A percentile compares a stretch with the other conserved stretches of the same genome.
Evolutionary conservation across 2,329 filamentous ascomycete genomes (phyloP).

Genomic region (Pyrenophora seminiperda): DNA sequence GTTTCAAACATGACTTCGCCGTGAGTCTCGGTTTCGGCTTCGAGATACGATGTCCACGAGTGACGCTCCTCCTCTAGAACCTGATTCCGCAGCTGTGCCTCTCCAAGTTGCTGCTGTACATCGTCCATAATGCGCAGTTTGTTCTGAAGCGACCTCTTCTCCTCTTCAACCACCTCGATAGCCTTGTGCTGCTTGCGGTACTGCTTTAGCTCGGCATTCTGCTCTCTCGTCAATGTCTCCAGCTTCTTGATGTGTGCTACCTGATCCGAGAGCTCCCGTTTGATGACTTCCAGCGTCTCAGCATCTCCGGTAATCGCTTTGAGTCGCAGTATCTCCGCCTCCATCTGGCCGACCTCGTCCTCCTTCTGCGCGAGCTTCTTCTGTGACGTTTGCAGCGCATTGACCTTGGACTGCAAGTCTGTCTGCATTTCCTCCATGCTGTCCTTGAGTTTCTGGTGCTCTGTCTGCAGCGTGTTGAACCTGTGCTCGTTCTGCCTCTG

Average conservation of each 20-base stretch:
- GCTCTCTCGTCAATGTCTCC: conserved; percentile 79
- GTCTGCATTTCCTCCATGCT: conserved; percentile 65
- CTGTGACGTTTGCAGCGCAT: conserved; percentile 65
- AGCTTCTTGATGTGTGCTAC: conserved; percentile 87
- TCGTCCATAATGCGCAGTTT: conserved; percentile 76
- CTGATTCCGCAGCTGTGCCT: conserved; percentile 80
- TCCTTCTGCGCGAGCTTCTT: conserved; percentile 72
- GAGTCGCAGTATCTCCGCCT: conserved; percentile 80
- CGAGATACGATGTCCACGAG: conserved; percentile 85
- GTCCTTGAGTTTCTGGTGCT: conserved; percentile 63
- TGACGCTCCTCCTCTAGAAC: conserved; percentile 85
- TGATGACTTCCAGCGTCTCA: conserved; percentile 83
- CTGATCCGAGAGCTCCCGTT: conserved; percentile 86
- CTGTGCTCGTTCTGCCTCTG: conserved; percentile 68
- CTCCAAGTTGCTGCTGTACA: conserved; percentile 75
- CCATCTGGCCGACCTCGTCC: conserved; percentile 71
- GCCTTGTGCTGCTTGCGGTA: conserved; percentile 81
- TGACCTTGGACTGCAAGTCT: conserved; percentile 62
- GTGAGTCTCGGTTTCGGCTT: conserved; percentile 66
- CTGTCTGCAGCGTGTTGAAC: conserved; percentile 64
- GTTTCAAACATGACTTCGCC: conserved; percentile 78
- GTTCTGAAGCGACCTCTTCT: conserved; percentile 82
- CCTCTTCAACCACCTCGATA: conserved; percentile 93
- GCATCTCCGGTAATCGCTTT: conserved; percentile 87
- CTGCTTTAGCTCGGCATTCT: conserved; percentile 78